Conservation (phyloP, 495 filamentous ascomycete species). For the Penicillium goetzii region DNA sequence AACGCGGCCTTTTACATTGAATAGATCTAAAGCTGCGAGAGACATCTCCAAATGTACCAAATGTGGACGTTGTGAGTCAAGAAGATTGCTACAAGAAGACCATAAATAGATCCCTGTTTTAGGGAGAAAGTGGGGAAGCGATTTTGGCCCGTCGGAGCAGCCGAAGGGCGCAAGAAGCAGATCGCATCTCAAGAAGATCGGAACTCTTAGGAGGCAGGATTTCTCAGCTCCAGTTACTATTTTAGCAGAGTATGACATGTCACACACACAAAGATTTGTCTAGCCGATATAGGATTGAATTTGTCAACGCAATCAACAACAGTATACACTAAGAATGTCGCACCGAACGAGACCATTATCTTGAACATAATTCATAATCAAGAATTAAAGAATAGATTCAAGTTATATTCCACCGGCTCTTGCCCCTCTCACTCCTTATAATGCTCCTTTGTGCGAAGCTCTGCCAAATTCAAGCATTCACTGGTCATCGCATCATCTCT, state of each 20-base stretch:
- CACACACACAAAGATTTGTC: background rate
- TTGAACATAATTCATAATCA: background rate
- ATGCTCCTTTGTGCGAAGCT: conserved; percentile 44
- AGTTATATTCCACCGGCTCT: background rate
- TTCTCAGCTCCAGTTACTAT: background rate
- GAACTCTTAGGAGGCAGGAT: background rate
- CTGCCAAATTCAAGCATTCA: conserved; percentile 43
- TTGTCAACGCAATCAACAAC: background rate
- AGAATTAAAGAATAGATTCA: background rate
- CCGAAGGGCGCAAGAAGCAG: background rate
- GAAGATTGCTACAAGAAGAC: background rate
- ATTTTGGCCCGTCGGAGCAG: background rate
- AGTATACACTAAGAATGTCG: too few relatives aligned
- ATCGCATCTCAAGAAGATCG: background rate
- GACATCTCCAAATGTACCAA: background rate
- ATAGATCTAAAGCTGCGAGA: background rate
- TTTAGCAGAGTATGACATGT: background rate
- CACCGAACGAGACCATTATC: too few relatives aligned
- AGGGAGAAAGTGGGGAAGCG: background rate
- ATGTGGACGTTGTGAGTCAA: background rate
- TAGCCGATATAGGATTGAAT: background rate
- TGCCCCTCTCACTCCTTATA: conserved; percentile 40
- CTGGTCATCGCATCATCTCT: conserved; percentile 38
- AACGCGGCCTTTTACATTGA: background rate
- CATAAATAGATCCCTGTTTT: background rate